A percentile compares a stretch with the other conserved stretches of the same genome.
Evolutionary conservation across 768 basidiomycete species (phyloP).

Genomic region (Xerocomus spinulosus): DNA sequence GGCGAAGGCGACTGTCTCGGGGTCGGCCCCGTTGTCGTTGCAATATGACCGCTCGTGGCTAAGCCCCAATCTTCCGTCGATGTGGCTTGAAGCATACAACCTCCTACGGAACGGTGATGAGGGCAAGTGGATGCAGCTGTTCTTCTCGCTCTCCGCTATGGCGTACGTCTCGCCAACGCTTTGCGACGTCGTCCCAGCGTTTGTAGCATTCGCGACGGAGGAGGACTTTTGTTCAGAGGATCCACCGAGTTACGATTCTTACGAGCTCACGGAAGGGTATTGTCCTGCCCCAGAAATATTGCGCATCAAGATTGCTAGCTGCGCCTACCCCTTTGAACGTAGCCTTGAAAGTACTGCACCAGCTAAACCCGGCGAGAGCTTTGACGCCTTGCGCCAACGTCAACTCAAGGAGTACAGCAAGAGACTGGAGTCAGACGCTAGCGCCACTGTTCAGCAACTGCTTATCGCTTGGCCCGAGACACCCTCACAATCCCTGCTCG

Average conservation of each 20-base stretch:
- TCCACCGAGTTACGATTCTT: conserved; percentile 2
- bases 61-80: conserved; percentile 11
- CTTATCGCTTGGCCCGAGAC: conserved; percentile 14
- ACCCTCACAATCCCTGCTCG: neutral
- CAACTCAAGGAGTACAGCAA: neutral
- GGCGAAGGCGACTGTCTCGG: neutral
- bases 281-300: conserved; percentile 1
- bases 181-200: conserved; percentile 18
- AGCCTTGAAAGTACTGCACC: conserved; percentile 7
- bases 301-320: neutral
- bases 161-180: conserved; percentile 20
- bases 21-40: conserved; percentile 1
- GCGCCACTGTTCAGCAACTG: neutral
- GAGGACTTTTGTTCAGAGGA: conserved; percentile 4
- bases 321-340: neutral
- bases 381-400: neutral
- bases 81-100: conserved; percentile 26
- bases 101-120: conserved; percentile 10
- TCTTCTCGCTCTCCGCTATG: conserved; percentile 31
- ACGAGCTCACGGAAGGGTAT: conserved; percentile 7
- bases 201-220: conserved; percentile 28
- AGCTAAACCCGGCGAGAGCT: neutral
- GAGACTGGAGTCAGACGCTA: neutral
- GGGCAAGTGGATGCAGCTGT: conserved; percentile 6
- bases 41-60: conserved; percentile 22